Evolutionary conservation across 768 basidiomycete genomes (phyloP).

Genomic region (Termitomyces titanicus): DNA sequence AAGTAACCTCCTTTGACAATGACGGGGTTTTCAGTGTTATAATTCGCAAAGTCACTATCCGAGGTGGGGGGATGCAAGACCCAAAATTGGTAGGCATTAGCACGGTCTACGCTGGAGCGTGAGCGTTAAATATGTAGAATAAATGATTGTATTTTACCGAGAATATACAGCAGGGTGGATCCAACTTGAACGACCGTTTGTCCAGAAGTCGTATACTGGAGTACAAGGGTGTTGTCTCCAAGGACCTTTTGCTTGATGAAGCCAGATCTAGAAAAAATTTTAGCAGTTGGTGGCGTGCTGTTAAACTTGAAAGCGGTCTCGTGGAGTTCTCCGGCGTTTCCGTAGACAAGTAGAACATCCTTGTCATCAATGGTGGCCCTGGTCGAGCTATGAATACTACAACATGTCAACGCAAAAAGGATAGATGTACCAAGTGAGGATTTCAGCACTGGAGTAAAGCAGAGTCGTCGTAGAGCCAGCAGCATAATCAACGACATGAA

Average conservation of each 20-base stretch:
- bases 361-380: constrained; percentile 49
- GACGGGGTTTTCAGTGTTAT: constrained; percentile 38
- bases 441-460: constrained; percentile 46
- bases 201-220: constrained; percentile 44
- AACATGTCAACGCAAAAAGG: neutral
- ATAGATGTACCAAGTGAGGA: constrained; percentile 39
- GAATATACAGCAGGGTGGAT: constrained; percentile 37
- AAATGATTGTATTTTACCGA: constrained; percentile 29
- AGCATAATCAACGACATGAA: constrained; percentile 46
- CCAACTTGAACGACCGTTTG: constrained; percentile 46
- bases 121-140: neutral
- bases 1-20: constrained; percentile 48
- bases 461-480: constrained; percentile 40
- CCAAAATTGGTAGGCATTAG: constrained; percentile 50
- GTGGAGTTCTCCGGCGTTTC: constrained; percentile 42
- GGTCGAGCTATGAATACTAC: neutral
- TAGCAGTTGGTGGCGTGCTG: constrained; percentile 22
- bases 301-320: constrained; percentile 44
- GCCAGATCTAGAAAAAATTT: constrained; percentile 31
- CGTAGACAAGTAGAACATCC: constrained; percentile 45
- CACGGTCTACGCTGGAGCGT: constrained; percentile 33
- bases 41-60: constrained; percentile 33
- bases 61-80: constrained; percentile 38
- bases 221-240: constrained; percentile 28
- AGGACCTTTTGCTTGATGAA: constrained; percentile 33